A percentile compares a stretch with the other conserved stretches of the same genome.
Evolutionary conservation across 768 basidiomycete species (phyloP).

Genomic region (Fomitopsis serialis): DNA sequence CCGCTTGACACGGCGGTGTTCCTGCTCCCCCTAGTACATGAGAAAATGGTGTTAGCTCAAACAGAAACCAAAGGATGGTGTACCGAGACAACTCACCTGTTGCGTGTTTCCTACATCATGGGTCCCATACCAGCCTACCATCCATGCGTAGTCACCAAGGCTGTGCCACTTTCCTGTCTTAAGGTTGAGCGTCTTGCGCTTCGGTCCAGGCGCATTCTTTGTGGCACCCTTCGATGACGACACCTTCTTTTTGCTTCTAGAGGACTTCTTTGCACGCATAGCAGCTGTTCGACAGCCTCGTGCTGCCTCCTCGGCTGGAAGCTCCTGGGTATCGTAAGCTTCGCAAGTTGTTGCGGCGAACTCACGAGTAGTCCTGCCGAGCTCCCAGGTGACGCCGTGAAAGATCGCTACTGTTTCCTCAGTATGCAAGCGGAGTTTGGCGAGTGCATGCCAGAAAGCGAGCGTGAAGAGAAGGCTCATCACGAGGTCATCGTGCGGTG

Average conservation of each 20-base stretch:
- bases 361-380: constrained; percentile 26
- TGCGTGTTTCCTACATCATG: constrained; percentile 23
- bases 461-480: constrained; percentile 28
- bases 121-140: constrained; percentile 14
- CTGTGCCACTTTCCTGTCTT: constrained; percentile 23
- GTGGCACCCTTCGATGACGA: not conserved
- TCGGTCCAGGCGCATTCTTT: not conserved
- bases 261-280: not conserved
- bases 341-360: constrained; percentile 23
- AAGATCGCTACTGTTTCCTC: constrained; percentile 26
- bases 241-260: not conserved
- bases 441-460: constrained; percentile 32
- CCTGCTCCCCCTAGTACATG: constrained; percentile 35
- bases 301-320: constrained; percentile 29
- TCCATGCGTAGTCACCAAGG: constrained; percentile 13
- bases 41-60: no score
- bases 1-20: constrained; percentile 32
- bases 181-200: constrained; percentile 12
- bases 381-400: constrained; percentile 8
- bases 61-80: not conserved
- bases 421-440: constrained; percentile 36
- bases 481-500: constrained; percentile 17
- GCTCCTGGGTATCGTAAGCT: constrained; percentile 23
- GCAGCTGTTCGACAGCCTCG: constrained; percentile 10
- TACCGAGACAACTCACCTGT: constrained; percentile 13